Evolutionary conservation across 202 grass and related monocot species (phyloP).

Genomic region (Schoenoplectus tabernaemontani): DNA sequence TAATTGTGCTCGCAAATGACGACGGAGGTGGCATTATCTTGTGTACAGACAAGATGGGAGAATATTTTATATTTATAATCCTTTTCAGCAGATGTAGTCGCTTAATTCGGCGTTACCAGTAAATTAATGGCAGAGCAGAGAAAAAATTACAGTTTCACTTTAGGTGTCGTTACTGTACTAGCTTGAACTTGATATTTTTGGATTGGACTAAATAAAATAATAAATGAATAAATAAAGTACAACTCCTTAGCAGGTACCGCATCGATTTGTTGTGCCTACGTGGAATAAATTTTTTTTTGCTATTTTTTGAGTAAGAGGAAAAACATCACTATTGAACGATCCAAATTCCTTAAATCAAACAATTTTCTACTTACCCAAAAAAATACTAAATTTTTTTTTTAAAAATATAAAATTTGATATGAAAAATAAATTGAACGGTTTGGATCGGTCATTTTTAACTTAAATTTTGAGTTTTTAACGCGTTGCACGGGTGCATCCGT

Average conservation of each 20-base stretch:
- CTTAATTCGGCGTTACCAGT: background rate
- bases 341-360: too few relatives aligned
- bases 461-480: too few relatives aligned
- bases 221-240: too few relatives aligned
- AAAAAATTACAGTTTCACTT: background rate
- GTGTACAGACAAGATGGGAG: background rate
- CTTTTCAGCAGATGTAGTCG: background rate
- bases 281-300: too few relatives aligned
- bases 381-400: too few relatives aligned
- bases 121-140: background rate
- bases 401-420: too few relatives aligned
- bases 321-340: too few relatives aligned
- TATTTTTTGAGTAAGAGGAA: too few relatives aligned
- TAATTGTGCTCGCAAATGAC: background rate
- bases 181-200: background rate
- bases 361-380: too few relatives aligned
- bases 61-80: background rate
- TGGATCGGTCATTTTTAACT: too few relatives aligned
- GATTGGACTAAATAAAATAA: background rate
- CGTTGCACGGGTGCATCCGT: too few relatives aligned
- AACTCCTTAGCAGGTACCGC: background rate
- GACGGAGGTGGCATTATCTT: background rate
- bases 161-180: background rate
- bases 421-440: too few relatives aligned
- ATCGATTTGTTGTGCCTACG: background rate